Evolutionary conservation across 164 flowering plant genomes (phyloP).

Genomic region (Vitis labrusca): DNA sequence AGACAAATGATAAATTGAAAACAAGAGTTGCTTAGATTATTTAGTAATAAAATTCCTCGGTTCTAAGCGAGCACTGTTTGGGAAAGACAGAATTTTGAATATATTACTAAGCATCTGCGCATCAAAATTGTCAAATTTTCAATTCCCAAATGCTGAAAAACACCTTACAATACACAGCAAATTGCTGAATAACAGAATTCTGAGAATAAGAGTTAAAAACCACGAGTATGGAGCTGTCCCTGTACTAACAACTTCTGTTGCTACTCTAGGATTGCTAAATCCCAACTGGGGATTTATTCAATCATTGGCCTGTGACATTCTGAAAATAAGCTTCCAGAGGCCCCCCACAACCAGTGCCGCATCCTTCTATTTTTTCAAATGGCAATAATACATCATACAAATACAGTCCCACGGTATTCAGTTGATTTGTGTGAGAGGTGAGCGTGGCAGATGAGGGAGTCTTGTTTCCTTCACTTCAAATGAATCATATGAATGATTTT

Average conservation of each 20-base stretch:
- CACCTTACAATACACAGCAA: slow-evolving; percentile 7
- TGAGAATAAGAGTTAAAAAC: slow-evolving; percentile 5
- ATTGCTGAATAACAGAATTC: background rate
- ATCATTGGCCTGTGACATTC: background rate
- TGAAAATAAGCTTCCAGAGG: background rate
- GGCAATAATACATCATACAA: slow-evolving; percentile 18
- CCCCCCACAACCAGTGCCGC: background rate
- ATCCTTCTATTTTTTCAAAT: no score
- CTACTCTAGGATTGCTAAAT: slow-evolving; percentile 22
- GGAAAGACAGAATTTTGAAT: no score
- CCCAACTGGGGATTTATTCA: slow-evolving; percentile 54
- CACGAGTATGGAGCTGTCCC: background rate
- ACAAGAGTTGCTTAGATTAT: no score
- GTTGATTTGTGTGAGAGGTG: slow-evolving; percentile 70
- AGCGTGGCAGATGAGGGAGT: slow-evolving; percentile 71
- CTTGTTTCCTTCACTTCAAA: slow-evolving; percentile 53
- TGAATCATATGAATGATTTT: slow-evolving; percentile 65
- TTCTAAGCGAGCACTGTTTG: no score
- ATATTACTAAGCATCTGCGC: no score
- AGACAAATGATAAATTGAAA: no score
- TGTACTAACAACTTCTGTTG: slow-evolving; percentile 14
- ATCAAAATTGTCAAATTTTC: background rate
- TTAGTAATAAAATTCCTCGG: no score
- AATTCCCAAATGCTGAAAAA: background rate
- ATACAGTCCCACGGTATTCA: slow-evolving; percentile 11